phyloP scores from a whole-genome alignment of 2,329 filamentous ascomycete genomes.

The Sporothrix pseudoabietina region DNA sequence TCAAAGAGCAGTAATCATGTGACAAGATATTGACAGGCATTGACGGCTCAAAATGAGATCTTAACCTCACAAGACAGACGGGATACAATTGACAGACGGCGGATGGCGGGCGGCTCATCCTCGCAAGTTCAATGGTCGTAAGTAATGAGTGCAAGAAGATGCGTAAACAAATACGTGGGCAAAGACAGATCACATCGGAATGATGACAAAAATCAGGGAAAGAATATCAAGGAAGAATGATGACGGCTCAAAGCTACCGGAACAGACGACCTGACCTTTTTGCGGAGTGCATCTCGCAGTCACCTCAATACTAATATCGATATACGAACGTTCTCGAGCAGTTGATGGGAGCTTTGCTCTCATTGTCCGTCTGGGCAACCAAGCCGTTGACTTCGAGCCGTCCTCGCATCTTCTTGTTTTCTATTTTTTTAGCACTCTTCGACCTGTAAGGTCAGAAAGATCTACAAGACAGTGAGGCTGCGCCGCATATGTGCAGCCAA shows the following conservation, averaged over 20 bases:
- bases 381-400: not conserved
- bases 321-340: not conserved
- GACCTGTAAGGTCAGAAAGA: not conserved
- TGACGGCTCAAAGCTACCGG: not conserved
- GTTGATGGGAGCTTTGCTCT: not conserved
- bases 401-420: not conserved
- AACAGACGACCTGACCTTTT: not conserved
- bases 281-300: not conserved
- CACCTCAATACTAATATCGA: slow-evolving; percentile 8
- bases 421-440: not conserved
- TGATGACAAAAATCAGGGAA: not conserved
- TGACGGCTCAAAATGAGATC: not conserved
- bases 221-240: not conserved
- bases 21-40: not conserved
- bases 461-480: not conserved
- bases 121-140: not conserved
- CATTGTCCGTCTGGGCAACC: slow-evolving; percentile 9
- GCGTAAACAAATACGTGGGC: slow-evolving; percentile 1
- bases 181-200: not conserved
- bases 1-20: not conserved
- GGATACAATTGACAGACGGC: not conserved
- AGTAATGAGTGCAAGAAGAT: too few relatives aligned
- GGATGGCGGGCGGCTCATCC: not conserved
- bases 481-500: slow-evolving; percentile 7
- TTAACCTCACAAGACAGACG: not conserved